Conservation (phyloP, 129 eudicot species). For the Cynara cardunculus region DNA sequence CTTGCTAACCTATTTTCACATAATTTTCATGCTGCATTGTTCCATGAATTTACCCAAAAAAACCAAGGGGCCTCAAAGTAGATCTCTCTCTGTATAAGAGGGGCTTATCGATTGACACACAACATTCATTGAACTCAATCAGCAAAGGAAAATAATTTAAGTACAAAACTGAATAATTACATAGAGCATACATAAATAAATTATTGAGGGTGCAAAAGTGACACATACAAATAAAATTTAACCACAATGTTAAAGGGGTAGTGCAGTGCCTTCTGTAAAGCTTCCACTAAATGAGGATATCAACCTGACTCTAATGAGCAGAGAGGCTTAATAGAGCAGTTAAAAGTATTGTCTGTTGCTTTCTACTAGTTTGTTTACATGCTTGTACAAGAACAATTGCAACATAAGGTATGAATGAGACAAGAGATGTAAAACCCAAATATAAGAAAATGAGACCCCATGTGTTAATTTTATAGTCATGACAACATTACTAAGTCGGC, state of each 20-base stretch:
- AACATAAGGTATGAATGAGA: background rate
- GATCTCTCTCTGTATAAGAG: background rate
- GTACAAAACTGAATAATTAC: background rate
- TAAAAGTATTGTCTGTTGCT: background rate
- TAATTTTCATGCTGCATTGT: background rate
- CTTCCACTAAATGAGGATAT: background rate
- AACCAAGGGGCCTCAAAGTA: background rate
- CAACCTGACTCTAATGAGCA: background rate
- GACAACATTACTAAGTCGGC: background rate
- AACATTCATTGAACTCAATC: background rate
- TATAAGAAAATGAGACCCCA: background rate
- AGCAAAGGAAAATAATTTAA: background rate
- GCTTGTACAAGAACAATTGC: background rate
- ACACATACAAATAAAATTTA: constrained; percentile 3
- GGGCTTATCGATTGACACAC: background rate
- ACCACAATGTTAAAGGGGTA: background rate
- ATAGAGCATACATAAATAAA: background rate
- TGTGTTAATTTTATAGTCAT: background rate
- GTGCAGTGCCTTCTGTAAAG: background rate
- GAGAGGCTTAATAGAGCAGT: background rate
- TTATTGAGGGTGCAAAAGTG: background rate
- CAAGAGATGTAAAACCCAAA: background rate
- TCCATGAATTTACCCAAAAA: background rate
- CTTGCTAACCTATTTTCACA: background rate
- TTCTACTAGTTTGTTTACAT: background rate